Percentiles rank a stretch among this genome's conserved stretches.
Evolutionary conservation across 306 rosid species (phyloP).

Genomic region (Dalbergia cochinchinensis): DNA sequence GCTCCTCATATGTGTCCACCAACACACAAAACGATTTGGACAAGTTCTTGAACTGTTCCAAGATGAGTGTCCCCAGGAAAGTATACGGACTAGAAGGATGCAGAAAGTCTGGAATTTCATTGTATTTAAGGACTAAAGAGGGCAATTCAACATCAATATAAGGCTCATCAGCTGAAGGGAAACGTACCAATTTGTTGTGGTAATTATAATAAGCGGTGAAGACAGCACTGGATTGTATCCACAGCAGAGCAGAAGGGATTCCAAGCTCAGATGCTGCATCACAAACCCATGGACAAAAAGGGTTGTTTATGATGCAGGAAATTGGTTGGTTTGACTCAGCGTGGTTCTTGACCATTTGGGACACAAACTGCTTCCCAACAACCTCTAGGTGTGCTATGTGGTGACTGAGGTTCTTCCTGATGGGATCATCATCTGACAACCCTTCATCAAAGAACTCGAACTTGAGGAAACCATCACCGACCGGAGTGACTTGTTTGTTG

Average conservation of each 20-base stretch:
- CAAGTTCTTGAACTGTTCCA: conserved; percentile 60
- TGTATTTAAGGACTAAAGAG: conserved; percentile 49
- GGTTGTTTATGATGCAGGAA: conserved; percentile 69
- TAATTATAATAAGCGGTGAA: conserved; percentile 63
- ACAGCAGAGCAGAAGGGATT: conserved; percentile 62
- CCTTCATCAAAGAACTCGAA: conserved; percentile 72
- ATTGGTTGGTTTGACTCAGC: conserved; percentile 49
- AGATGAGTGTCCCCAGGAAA: conserved; percentile 45
- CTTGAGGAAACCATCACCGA: conserved; percentile 65
- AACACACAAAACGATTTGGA: conserved; percentile 57
- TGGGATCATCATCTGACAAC: conserved; percentile 43
- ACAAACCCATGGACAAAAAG: conserved; percentile 72
- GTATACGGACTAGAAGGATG: conserved; percentile 50
- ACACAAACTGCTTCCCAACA: conserved; percentile 45
- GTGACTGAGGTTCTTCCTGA: conserved; percentile 4
- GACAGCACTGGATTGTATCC: conserved; percentile 76
- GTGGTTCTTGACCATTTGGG: conserved; percentile 46
- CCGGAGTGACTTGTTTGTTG: conserved; percentile 34
- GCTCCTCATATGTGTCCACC: conserved; percentile 66
- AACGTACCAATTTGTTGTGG: conserved; percentile 55
- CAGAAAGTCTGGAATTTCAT: conserved; percentile 72
- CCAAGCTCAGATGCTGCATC: conserved; percentile 59
- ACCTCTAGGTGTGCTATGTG: conserved; percentile 47
- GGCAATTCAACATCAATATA: conserved; percentile 58
- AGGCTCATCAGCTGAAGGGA: conserved; percentile 63